These are phyloP conservation scores for Sclerotiophoma versabilis DNA, from an alignment of 2,329 filamentous ascomycete species.

Conservation along the genomic window DNA sequence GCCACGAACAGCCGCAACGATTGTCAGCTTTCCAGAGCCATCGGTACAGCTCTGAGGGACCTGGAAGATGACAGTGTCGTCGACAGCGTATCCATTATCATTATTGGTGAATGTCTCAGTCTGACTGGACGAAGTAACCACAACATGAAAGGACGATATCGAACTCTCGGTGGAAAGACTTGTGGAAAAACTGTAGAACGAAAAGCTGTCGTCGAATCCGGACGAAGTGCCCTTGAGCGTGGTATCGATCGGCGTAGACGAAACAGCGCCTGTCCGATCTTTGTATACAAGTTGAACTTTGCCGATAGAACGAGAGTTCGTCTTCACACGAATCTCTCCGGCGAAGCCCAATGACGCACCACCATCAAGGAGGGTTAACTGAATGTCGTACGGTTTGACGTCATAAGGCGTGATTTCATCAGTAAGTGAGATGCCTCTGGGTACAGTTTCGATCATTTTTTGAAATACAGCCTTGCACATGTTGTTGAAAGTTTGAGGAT, in stretches of 20 bases:
- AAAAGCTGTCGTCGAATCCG: conserved; percentile 68
- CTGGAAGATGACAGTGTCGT: conserved; percentile 64
- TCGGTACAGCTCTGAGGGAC: conserved; percentile 63
- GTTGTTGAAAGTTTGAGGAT: conserved; percentile 54
- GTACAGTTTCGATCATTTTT: conserved; percentile 69
- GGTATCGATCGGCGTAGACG: conserved; percentile 56
- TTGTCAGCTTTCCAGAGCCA: conserved; percentile 28
- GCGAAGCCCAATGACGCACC: conserved; percentile 59
- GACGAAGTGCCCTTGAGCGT: conserved; percentile 57
- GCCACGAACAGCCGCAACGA: conserved; percentile 36
- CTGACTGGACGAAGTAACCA: conserved; percentile 58
- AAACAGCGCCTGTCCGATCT: conserved; percentile 59
- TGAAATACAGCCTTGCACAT: conserved; percentile 62
- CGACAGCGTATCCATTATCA: conserved; percentile 61
- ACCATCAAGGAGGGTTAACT: conserved; percentile 61
- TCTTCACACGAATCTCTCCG: conserved; percentile 65
- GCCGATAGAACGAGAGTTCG: conserved; percentile 57
- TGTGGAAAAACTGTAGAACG: conserved; percentile 45
- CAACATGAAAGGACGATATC: conserved; percentile 67
- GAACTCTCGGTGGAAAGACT: conserved; percentile 64
- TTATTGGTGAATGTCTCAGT: conserved; percentile 63
- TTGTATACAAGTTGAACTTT: conserved; percentile 64
- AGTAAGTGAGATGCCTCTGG: conserved; percentile 58
- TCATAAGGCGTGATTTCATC: conserved; percentile 63
- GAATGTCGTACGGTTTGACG: conserved; percentile 66